phyloP scores from a whole-genome alignment of 2,329 filamentous ascomycete species.

The Harringtonia aguacate region DNA sequence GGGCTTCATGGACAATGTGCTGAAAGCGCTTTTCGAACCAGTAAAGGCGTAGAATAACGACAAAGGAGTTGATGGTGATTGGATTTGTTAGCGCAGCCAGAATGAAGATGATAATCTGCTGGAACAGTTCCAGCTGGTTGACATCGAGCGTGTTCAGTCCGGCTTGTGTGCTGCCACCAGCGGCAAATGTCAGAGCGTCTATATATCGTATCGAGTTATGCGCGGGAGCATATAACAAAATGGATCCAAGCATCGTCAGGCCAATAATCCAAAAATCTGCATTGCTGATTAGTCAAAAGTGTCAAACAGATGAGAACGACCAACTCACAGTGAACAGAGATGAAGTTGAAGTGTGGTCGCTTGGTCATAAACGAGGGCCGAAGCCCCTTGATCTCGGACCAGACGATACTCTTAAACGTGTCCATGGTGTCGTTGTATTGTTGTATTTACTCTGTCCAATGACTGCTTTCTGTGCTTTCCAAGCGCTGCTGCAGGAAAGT shows the following conservation, averaged over 20 bases:
- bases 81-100: slow-evolving; percentile 68
- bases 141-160: slow-evolving; percentile 75
- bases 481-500: too few species aligned
- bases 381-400: slow-evolving; percentile 34
- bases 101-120: slow-evolving; percentile 63
- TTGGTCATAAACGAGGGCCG: slow-evolving; percentile 48
- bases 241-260: slow-evolving; percentile 61
- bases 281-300: slow-evolving; percentile 1
- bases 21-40: slow-evolving; percentile 98
- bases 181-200: slow-evolving; percentile 82
- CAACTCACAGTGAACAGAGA: slow-evolving; percentile 63
- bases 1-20: slow-evolving; percentile 65
- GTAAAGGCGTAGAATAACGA: slow-evolving; percentile 87
- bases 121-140: slow-evolving; percentile 57
- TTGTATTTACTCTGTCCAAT: too few species aligned
- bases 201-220: slow-evolving; percentile 60
- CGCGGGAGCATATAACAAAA: slow-evolving; percentile 58
- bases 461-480: too few species aligned
- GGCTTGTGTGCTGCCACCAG: slow-evolving; percentile 80
- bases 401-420: slow-evolving; percentile 14
- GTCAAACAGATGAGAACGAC: not conserved
- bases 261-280: slow-evolving; percentile 59
- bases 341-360: slow-evolving; percentile 68
- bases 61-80: slow-evolving; percentile 72
- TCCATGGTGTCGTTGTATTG: slow-evolving; percentile 6